Evolutionary conservation across 202 grass and related monocot genomes (phyloP).

Genomic region (Hordeum pubiflorum): DNA sequence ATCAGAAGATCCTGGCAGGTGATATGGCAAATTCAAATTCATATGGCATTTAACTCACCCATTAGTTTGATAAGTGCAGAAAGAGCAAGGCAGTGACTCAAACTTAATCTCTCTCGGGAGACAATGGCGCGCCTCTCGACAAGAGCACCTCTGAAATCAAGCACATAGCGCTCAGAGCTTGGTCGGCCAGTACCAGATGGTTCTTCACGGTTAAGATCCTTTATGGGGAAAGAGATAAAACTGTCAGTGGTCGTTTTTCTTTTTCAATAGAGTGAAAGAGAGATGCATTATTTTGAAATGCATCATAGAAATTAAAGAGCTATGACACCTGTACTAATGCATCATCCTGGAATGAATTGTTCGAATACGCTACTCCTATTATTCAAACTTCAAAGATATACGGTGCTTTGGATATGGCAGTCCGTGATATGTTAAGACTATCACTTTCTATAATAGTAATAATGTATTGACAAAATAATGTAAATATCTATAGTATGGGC

Average conservation of each 20-base stretch:
- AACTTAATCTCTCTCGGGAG: conserved; percentile 75
- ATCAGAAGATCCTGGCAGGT: conserved; percentile 1
- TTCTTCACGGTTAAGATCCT: conserved; percentile 86
- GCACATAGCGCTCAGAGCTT: conserved; percentile 70
- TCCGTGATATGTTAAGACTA: background rate
- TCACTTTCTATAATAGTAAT: background rate
- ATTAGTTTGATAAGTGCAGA: conserved; percentile 64
- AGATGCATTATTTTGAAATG: background rate
- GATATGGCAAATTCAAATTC: background rate
- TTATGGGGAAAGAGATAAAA: conserved; percentile 5
- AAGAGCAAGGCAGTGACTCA: conserved; percentile 92
- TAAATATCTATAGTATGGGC: background rate
- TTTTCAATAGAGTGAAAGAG: background rate
- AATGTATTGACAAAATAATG: background rate
- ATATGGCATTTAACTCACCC: conserved; percentile 46
- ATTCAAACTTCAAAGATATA: background rate
- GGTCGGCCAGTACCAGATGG: conserved; percentile 66
- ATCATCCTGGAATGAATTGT: background rate
- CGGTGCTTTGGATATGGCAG: background rate
- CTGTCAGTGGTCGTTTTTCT: conserved; percentile 1
- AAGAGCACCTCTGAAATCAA: conserved; percentile 84
- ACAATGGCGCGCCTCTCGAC: conserved; percentile 85
- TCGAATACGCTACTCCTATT: background rate
- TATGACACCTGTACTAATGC: background rate
- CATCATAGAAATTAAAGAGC: background rate